Conservation (phyloP, 805 yeast genomes). For the Kodamaea nitidulidarum region DNA sequence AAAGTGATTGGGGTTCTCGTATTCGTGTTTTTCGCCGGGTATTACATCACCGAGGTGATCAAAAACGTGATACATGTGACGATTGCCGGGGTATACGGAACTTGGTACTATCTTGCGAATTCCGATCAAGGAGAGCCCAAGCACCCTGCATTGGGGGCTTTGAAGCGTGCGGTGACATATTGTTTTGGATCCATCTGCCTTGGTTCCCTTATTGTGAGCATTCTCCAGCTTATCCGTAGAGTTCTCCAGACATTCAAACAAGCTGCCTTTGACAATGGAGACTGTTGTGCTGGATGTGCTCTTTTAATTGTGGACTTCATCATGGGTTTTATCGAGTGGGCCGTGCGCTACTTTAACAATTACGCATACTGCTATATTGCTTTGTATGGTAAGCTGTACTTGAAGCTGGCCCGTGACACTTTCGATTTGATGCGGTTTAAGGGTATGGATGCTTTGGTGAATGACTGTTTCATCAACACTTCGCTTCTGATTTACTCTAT, state of each 20-base stretch:
- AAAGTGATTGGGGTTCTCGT: constrained; percentile 68
- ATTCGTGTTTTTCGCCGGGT: constrained; percentile 78
- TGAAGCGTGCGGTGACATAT: constrained; percentile 74
- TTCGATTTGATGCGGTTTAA: constrained; percentile 72
- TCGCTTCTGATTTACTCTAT: constrained; percentile 74
- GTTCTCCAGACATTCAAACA: constrained; percentile 50
- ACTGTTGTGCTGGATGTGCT: constrained; percentile 49
- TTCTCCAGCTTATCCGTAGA: constrained; percentile 64
- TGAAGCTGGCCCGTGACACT: constrained; percentile 75
- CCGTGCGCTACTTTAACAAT: constrained; percentile 80
- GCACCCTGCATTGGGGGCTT: constrained; percentile 77
- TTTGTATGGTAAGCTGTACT: constrained; percentile 75
- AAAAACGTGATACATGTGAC: constrained; percentile 78
- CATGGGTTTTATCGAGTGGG: constrained; percentile 68
- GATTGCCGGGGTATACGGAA: constrained; percentile 79
- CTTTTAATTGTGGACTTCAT: constrained; percentile 54
- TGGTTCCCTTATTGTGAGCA: constrained; percentile 70
- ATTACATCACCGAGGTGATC: constrained; percentile 75
- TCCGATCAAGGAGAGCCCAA: constrained; percentile 77
- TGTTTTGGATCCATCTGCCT: constrained; percentile 89
- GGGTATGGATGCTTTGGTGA: constrained; percentile 81
- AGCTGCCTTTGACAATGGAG: constrained; percentile 49
- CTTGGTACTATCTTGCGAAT: constrained; percentile 81
- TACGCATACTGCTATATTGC: constrained; percentile 88
- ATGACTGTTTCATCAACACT: constrained; percentile 76